phyloP scores from a whole-genome alignment of 306 rosid species.

The Glycine tomentella region DNA sequence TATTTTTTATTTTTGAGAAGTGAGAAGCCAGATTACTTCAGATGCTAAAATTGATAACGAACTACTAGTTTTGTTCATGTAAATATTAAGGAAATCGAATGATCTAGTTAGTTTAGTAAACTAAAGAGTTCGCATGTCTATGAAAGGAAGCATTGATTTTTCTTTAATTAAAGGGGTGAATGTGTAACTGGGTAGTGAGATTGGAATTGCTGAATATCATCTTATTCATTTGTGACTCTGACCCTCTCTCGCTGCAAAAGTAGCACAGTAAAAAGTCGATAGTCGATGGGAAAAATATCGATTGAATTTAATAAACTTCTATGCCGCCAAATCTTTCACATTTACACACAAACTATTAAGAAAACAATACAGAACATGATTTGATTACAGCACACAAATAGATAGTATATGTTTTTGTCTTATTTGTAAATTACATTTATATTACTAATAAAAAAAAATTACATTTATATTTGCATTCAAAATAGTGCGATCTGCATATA shows the following conservation, averaged over 20 bases:
- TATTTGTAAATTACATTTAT: no score
- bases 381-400: no score
- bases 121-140: conserved; percentile 16
- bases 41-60: no score
- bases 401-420: no score
- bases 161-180: not conserved
- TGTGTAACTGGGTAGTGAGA: not conserved
- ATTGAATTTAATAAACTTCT: not conserved
- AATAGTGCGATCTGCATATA: no score
- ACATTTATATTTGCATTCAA: no score
- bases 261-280: not conserved
- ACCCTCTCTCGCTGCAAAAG: not conserved
- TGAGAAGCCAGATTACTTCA: conserved; percentile 29
- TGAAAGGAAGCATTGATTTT: conserved; percentile 8
- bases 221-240: not conserved
- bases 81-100: no score
- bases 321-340: not conserved
- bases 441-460: no score
- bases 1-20: not conserved
- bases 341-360: not conserved
- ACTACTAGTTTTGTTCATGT: no score
- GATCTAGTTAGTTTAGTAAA: not conserved
- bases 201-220: not conserved
- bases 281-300: not conserved
- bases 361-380: no score